Evolutionary conservation across 768 basidiomycete species (phyloP).

Genomic region (Hygrophorus pudorinus): DNA sequence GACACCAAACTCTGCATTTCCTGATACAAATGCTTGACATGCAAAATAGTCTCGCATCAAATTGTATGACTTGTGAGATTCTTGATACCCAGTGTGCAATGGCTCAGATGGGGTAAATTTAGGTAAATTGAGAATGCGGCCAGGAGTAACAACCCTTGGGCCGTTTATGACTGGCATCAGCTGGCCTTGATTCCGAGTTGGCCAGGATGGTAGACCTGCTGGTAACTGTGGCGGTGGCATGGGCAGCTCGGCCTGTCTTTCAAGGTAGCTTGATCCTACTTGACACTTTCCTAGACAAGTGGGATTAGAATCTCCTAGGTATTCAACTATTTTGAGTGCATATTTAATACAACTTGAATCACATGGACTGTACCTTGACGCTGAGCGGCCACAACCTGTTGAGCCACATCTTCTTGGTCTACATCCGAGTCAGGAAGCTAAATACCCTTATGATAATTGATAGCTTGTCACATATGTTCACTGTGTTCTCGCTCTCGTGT

Average conservation of each 20-base stretch:
- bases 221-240: too few species aligned
- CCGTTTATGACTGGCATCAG: too few species aligned
- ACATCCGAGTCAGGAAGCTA: too few species aligned
- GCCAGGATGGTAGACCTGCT: too few species aligned
- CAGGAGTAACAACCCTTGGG: not conserved
- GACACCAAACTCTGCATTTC: not conserved
- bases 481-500: not conserved
- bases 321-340: too few species aligned
- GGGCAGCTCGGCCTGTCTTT: too few species aligned
- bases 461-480: not conserved
- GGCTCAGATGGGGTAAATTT: too few species aligned
- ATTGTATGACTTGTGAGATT: not conserved
- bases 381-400: not conserved
- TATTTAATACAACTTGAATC: too few species aligned
- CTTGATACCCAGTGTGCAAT: constrained; percentile 1
- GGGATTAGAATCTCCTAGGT: not conserved
- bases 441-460: not conserved
- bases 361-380: not conserved
- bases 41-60: not conserved
- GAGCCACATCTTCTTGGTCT: too few species aligned
- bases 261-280: too few species aligned
- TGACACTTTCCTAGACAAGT: not conserved
- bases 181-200: too few species aligned
- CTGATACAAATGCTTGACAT: not conserved
- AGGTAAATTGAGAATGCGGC: not conserved